Evolutionary conservation across 768 basidiomycete genomes (phyloP).

Genomic region (Trametes gibbosa): DNA sequence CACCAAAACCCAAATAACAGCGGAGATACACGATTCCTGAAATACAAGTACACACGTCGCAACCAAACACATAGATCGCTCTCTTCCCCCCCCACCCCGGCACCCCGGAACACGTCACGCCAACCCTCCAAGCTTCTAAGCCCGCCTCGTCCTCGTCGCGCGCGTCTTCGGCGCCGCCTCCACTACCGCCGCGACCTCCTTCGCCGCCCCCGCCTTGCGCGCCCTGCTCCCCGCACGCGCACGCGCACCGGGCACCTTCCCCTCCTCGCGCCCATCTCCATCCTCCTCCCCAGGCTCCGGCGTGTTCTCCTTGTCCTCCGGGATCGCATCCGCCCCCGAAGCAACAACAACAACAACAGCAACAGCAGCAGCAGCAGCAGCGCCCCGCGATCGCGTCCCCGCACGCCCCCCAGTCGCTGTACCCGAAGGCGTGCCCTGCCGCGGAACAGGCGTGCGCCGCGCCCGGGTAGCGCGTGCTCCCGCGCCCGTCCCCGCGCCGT

Average conservation of each 20-base stretch:
- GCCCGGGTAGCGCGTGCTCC: constrained; percentile 13
- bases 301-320: constrained; percentile 35
- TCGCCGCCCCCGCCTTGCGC: constrained; percentile 14
- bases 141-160: constrained; percentile 18
- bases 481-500: constrained; percentile 3
- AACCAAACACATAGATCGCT: not conserved
- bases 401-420: constrained; percentile 10
- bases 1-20: not conserved
- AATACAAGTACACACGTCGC: too few relatives aligned
- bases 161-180: constrained; percentile 7
- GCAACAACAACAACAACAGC: too few relatives aligned
- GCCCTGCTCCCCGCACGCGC: constrained; percentile 9
- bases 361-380: too few relatives aligned
- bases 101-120: not conserved
- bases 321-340: constrained; percentile 4
- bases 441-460: constrained; percentile 10
- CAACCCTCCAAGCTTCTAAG: constrained; percentile 4
- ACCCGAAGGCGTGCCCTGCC: constrained; percentile 5
- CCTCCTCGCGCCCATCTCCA: constrained; percentile 4
- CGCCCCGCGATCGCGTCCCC: constrained; percentile 1
- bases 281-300: constrained; percentile 27
- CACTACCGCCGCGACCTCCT: constrained; percentile 1
- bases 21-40: too few relatives aligned
- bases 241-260: constrained; percentile 1
- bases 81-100: not conserved